phyloP scores from a whole-genome alignment of 1,139 yeast species.

The Taphrina populina region DNA sequence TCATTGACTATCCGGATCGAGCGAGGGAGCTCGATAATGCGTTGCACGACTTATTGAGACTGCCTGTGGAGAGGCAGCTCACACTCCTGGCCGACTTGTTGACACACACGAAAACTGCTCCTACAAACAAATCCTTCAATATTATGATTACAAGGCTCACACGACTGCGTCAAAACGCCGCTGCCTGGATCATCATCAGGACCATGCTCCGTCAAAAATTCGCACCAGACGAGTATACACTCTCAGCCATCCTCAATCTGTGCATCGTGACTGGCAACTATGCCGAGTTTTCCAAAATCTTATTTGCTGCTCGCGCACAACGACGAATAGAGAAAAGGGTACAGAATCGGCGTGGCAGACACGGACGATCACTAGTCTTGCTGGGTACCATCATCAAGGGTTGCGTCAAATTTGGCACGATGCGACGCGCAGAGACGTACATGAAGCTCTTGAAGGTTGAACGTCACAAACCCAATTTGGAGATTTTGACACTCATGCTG shows the following conservation, averaged over 20 bases:
- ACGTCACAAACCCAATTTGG: slow-evolving; percentile 8
- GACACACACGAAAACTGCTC: slow-evolving; percentile 24
- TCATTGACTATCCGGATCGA: background rate
- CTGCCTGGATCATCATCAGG: slow-evolving; percentile 37
- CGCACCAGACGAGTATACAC: slow-evolving; percentile 33
- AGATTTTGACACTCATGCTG: slow-evolving; percentile 21
- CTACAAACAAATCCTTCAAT: slow-evolving; percentile 36
- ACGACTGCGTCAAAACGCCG: slow-evolving; percentile 35
- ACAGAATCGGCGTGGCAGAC: slow-evolving; percentile 21
- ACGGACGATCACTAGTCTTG: slow-evolving; percentile 9
- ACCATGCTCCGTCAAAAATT: slow-evolving; percentile 35
- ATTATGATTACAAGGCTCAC: slow-evolving; percentile 37
- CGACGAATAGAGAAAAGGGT: background rate
- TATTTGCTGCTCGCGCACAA: slow-evolving; percentile 30
- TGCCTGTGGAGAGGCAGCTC: slow-evolving; percentile 7
- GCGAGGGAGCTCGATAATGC: slow-evolving; percentile 3
- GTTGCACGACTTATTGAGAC: slow-evolving; percentile 6
- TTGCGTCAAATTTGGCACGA: slow-evolving; percentile 10
- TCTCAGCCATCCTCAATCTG: slow-evolving; percentile 34
- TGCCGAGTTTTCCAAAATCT: slow-evolving; percentile 31
- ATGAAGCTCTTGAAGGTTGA: slow-evolving; percentile 13
- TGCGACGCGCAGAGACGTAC: slow-evolving; percentile 23
- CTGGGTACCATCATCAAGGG: slow-evolving; percentile 26
- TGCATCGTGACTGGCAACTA: slow-evolving; percentile 32
- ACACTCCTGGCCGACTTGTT: slow-evolving; percentile 7